Evolutionary conservation across 2,329 filamentous ascomycete species (phyloP).

Genomic region (Sporothrix schenckii): DNA sequence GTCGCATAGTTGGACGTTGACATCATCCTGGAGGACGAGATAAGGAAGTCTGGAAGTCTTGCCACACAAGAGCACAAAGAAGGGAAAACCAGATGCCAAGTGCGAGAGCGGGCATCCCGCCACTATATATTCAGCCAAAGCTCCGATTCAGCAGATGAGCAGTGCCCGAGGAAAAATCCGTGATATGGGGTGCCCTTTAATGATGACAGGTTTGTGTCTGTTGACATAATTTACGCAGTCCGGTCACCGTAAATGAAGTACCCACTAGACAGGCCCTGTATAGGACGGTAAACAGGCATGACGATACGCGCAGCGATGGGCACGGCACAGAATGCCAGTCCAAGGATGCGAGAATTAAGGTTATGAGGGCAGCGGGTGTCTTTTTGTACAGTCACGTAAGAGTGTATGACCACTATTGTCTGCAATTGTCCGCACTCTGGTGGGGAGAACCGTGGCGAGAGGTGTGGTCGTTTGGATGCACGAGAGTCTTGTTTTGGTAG

Average conservation of each 20-base stretch:
- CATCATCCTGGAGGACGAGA: background rate
- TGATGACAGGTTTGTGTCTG: background rate
- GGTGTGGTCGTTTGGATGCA: constrained; percentile 2
- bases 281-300: background rate
- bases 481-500: background rate
- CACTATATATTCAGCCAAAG: background rate
- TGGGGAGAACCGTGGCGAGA: background rate
- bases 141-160: too few relatives aligned
- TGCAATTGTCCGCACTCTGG: background rate
- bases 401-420: background rate
- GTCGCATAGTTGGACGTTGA: background rate
- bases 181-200: too few relatives aligned
- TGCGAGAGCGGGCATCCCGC: background rate
- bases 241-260: background rate
- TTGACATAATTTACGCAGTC: background rate
- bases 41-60: too few relatives aligned
- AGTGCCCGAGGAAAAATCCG: too few relatives aligned
- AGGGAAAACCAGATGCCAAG: too few relatives aligned
- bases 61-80: too few relatives aligned
- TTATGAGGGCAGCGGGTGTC: background rate
- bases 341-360: background rate
- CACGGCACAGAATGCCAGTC: background rate
- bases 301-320: background rate
- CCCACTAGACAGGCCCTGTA: background rate
- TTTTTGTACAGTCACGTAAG: too few relatives aligned